A percentile compares a stretch with the other conserved stretches of the same genome.
These are phyloP conservation scores for Hypoxylon sp. DNA, from an alignment of 2,329 filamentous ascomycete genomes.

Conservation along the genomic window DNA sequence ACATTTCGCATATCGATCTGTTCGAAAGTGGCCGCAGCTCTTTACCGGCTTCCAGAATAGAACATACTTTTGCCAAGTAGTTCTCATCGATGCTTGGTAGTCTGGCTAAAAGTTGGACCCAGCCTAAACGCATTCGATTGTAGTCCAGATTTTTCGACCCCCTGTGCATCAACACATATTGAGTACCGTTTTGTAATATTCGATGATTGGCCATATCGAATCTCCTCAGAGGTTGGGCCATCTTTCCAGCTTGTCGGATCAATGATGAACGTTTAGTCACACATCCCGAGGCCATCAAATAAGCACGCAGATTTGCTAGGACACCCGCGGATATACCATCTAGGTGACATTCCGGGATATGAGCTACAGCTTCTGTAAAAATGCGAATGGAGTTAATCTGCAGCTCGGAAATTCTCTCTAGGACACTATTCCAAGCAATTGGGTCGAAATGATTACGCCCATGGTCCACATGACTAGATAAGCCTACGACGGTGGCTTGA, in stretches of 20 bases:
- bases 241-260: conserved; percentile 47
- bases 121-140: conserved; percentile 43
- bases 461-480: conserved; percentile 21
- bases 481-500: conserved; percentile 47
- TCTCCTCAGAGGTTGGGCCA: conserved; percentile 42
- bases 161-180: conserved; percentile 34
- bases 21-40: conserved; percentile 37
- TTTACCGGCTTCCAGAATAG: conserved; percentile 45
- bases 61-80: conserved; percentile 44
- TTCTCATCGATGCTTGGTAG: conserved; percentile 44
- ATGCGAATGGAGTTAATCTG: conserved; percentile 47
- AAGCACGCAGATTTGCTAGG: conserved; percentile 44
- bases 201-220: conserved; percentile 41
- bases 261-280: conserved; percentile 8
- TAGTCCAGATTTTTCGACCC: conserved; percentile 28
- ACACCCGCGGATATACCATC: conserved; percentile 39
- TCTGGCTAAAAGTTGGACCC: conserved; percentile 51
- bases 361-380: conserved; percentile 46
- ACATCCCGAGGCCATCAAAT: conserved; percentile 37
- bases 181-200: conserved; percentile 45
- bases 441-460: conserved; percentile 33
- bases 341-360: conserved; percentile 43
- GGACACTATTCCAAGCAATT: conserved; percentile 43
- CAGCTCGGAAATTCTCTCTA: conserved; percentile 46
- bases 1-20: conserved; percentile 48